A percentile compares a stretch with the other conserved stretches of the same genome.
phyloP scores from a whole-genome alignment of 768 basidiomycete genomes.

The Guyanaporus albipodus region DNA sequence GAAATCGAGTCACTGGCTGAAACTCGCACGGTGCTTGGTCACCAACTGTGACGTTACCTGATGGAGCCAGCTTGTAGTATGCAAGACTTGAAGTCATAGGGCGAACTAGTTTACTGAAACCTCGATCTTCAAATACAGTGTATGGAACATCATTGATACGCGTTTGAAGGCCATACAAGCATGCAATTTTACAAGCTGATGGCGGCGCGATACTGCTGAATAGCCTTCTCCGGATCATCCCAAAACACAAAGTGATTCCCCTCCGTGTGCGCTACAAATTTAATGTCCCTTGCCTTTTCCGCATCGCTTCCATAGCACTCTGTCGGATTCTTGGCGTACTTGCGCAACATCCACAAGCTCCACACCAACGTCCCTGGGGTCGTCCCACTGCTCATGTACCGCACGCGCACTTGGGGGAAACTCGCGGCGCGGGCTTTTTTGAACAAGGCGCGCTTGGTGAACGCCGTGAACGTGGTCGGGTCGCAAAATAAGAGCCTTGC shows the following conservation, averaged over 20 bases:
- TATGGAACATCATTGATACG: too few species aligned
- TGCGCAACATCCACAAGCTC: slow-evolving; percentile 10
- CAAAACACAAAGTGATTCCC: slow-evolving; percentile 26
- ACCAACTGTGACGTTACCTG: too few species aligned
- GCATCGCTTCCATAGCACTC: slow-evolving; percentile 14
- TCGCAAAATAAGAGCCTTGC: slow-evolving; percentile 12
- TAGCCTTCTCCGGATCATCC: slow-evolving; percentile 22
- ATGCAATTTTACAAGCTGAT: slow-evolving; percentile 13
- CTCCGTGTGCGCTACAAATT: slow-evolving; percentile 9
- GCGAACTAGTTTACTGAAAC: too few species aligned
- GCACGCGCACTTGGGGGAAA: slow-evolving; percentile 14
- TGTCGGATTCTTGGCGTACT: slow-evolving; percentile 7
- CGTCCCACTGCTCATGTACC: slow-evolving; percentile 17
- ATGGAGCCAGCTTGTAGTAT: too few species aligned
- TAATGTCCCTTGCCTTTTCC: slow-evolving; percentile 21
- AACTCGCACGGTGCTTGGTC: too few species aligned
- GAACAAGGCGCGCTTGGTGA: slow-evolving; percentile 17
- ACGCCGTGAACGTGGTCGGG: neutral
- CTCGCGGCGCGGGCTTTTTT: slow-evolving; percentile 8
- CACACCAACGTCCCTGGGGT: slow-evolving; percentile 11
- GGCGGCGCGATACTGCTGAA: slow-evolving; percentile 9
- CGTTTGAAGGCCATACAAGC: too few species aligned
- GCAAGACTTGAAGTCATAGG: too few species aligned
- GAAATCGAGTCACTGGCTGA: too few species aligned
- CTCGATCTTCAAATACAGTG: too few species aligned